Evolutionary conservation across 2,329 filamentous ascomycete species (phyloP).

Genomic region (Neodidymelliopsis sp.): DNA sequence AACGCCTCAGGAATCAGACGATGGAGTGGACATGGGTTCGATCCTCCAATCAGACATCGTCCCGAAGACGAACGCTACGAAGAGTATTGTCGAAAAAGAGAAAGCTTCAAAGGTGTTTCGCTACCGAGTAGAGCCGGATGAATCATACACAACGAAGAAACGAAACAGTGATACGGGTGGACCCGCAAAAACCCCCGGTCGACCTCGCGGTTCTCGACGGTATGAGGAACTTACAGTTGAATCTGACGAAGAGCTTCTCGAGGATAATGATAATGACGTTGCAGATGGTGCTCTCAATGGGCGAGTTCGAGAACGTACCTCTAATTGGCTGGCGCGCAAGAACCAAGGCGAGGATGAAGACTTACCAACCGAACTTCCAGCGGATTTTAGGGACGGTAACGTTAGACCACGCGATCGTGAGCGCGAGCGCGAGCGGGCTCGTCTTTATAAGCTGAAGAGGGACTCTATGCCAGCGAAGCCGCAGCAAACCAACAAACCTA

Average conservation of each 20-base stretch:
- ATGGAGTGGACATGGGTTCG: slow-evolving; percentile 26
- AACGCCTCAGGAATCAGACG: slow-evolving; percentile 36
- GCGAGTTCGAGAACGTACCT: slow-evolving; percentile 36
- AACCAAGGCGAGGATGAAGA: slow-evolving; percentile 51
- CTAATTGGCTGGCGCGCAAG: slow-evolving; percentile 53
- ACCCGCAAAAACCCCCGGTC: slow-evolving; percentile 29
- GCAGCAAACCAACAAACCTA: slow-evolving; percentile 36
- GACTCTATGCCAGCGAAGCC: slow-evolving; percentile 36
- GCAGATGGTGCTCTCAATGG: slow-evolving; percentile 23
- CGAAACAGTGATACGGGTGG: slow-evolving; percentile 35
- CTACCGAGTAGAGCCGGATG: slow-evolving; percentile 50
- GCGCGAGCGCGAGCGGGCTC: slow-evolving; percentile 29
- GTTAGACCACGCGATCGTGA: slow-evolving; percentile 40
- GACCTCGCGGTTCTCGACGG: slow-evolving; percentile 30
- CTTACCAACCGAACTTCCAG: slow-evolving; percentile 53
- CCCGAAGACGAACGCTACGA: slow-evolving; percentile 23
- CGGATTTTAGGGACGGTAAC: slow-evolving; percentile 50
- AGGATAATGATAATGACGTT: slow-evolving; percentile 33
- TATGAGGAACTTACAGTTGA: slow-evolving; percentile 58
- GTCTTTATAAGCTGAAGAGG: slow-evolving; percentile 30
- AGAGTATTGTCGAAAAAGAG: slow-evolving; percentile 31
- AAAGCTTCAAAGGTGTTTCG: slow-evolving; percentile 47
- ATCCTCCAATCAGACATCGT: slow-evolving; percentile 50
- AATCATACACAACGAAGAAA: slow-evolving; percentile 48
- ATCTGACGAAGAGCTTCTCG: slow-evolving; percentile 51